Base-by-base conservation (phyloP, 1,284 basidiomycete genomes). In the Wallemia hederae region DNA sequence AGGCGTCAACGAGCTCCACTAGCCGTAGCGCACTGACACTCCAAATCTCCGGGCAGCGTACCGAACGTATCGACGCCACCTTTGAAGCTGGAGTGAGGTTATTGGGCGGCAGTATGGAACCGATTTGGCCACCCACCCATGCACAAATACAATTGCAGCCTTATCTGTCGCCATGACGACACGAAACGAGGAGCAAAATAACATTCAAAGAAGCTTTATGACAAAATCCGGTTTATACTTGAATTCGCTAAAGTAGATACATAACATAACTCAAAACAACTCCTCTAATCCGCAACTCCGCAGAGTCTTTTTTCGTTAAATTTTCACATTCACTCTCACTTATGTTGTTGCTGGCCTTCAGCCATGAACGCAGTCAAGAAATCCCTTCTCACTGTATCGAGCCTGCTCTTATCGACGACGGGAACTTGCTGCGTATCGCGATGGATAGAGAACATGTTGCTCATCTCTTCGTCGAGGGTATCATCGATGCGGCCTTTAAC, bases 401-500 rank as follows among this genome's bases (percentile, higher is more conserved):
- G 22, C 5, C 39, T 14, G 39, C 39, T 49, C 5, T 49, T 14
- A 49, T 49, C 39, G 39, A 49, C 39, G 39, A 49, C 39, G 5
- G 39, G 39, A 5, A 22, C 39, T n/a, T 49, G 39, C n/a, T 49
- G 14, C 5, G n/a, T 49, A 49, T 49, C 39, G 39, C 39, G 39
- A 7, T 49, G 49, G 59, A 80, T 71, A 0, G 79, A 72, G 66
- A 82, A 82, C 63, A 78, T 80, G 34, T 70, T 67, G 0, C 71
- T 72, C 14, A 80, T 68, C 1, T 72, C 70, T 1, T 74, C 68
- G 2, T 78, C 74, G 17, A 84, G 71, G 58, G 72, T 80, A 1
- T 77, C 77, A 69, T 86, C 76, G 27, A 91, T 74, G 1, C 80
- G 74, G 63, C 83, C 80, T 11, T 76, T 79, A 17, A 90, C 79